Evolutionary conservation across 495 filamentous ascomycete species (phyloP).

Genomic region (Aspergillus conjunctus): DNA sequence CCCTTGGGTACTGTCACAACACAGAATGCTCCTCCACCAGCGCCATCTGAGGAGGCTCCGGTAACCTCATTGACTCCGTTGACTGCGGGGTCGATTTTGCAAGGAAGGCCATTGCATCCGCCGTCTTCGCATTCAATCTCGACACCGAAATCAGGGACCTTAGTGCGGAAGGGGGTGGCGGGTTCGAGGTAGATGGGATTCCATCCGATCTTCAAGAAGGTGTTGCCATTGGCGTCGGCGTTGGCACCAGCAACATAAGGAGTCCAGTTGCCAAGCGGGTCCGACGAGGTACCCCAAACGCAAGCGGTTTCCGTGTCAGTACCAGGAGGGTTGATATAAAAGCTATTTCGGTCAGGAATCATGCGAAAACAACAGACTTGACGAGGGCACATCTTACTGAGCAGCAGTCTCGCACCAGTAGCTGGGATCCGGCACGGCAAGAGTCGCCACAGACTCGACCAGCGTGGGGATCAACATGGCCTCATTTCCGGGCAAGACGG

Average conservation of each 20-base stretch:
- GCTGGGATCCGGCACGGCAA: conserved; percentile 69
- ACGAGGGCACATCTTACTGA: conserved; percentile 55
- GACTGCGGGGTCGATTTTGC: conserved; percentile 67
- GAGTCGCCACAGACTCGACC: conserved; percentile 52
- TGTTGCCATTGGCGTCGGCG: conserved; percentile 62
- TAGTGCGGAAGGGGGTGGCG: conserved; percentile 57
- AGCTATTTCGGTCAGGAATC: conserved; percentile 47
- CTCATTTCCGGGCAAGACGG: conserved; percentile 82
- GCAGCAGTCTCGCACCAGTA: conserved; percentile 78
- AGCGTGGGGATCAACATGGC: conserved; percentile 83
- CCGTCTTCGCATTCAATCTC: conserved; percentile 68
- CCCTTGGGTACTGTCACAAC: conserved; percentile 77
- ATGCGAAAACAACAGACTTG: too few relatives aligned
- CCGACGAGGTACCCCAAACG: conserved; percentile 65
- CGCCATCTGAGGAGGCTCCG: conserved; percentile 55
- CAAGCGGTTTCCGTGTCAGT: conserved; percentile 61
- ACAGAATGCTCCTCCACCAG: conserved; percentile 73
- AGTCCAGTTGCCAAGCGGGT: conserved; percentile 77
- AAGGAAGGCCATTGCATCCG: conserved; percentile 73
- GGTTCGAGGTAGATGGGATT: conserved; percentile 74
- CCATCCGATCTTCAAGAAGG: conserved; percentile 77
- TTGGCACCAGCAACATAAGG: conserved; percentile 81
- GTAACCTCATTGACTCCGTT: conserved; percentile 63
- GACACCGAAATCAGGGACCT: conserved; percentile 66
- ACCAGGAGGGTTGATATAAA: conserved; percentile 80